Conservation (phyloP, 768 basidiomycete species). For the Agrocybe praecox region DNA sequence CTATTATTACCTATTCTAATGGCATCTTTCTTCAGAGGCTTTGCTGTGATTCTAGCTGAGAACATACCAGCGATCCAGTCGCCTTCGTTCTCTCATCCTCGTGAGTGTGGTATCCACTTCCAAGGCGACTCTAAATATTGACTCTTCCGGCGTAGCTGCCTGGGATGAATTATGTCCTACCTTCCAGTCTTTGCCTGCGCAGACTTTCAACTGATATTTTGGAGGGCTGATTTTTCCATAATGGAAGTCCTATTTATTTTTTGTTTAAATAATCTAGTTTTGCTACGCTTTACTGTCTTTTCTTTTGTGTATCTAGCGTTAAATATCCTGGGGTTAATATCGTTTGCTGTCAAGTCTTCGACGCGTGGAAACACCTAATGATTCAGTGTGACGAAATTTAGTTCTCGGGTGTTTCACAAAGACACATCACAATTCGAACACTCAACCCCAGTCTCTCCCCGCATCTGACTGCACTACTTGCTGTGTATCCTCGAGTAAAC, state of each 20-base stretch:
- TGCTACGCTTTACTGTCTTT: not conserved
- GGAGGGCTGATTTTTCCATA: not conserved
- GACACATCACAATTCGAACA: not conserved
- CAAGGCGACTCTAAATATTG: not conserved
- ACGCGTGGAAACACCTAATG: not conserved
- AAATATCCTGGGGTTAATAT: too few species aligned
- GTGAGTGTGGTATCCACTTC: not conserved
- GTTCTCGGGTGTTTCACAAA: too few species aligned
- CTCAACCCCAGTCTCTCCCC: not conserved
- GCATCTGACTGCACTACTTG: not conserved
- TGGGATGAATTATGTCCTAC: not conserved
- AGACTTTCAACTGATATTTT: not conserved
- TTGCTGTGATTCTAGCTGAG: not conserved
- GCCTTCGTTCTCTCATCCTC: not conserved
- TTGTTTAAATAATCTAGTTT: not conserved
- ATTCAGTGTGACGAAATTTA: not conserved
- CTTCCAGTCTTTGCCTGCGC: not conserved
- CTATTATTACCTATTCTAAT: not conserved
- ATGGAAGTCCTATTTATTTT: not conserved
- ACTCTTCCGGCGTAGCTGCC: not conserved
- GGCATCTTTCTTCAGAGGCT: not conserved
- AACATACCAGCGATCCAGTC: not conserved
- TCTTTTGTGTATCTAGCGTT: too few species aligned
- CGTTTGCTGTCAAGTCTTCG: not conserved
- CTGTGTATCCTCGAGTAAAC: not conserved